Evolutionary conservation across 345 rosid genomes (phyloP), one percentile per base, ranked within the genome.

Genomic region (Litchi chinensis): DNA sequence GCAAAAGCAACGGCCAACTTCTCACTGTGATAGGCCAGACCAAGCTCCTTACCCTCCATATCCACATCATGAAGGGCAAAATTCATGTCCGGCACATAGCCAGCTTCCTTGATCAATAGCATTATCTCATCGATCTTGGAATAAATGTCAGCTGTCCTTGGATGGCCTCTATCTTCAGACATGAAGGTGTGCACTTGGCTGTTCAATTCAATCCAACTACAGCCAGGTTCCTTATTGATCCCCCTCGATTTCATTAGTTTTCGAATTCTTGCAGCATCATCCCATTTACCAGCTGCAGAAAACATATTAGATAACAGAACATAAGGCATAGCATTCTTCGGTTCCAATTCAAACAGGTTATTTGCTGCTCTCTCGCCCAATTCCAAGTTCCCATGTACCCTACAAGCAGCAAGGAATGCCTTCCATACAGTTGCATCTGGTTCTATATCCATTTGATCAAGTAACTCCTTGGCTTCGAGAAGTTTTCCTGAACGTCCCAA

Each of bases 11-110:
- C 75, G 43, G 93, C 97, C 85, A 96, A 60, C 78, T 96, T 96
- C 90, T 96, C 98, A 79, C 98, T 93, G 86, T 94, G 97, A 86
- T 91, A 93, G 79, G 97, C 93, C 60, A 94, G 85, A 73, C 97
- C 88, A 40, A 86, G 89, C 87, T 91, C 97, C 81, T 90, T 93
- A 6, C 89, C 88, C 81, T 93, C 92, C 69, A 81, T 88, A 75
- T 93, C 97, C 76, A 85, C 84, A 83, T 95, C 90, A 81, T 92
- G 99, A 65, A 92, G 91, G 0, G 91, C 94, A 75, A 82, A 96
- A 80, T 72, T 91, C 85, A 82, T 85, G 81, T 96, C 97, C 24
- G 94, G 90, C 63, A 79, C 78, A 77, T 94, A 95, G 43, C 98
- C 99, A 68, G 87, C 95, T 86, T 87, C 85, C 87, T 85, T 94